Evolutionary conservation across 2,329 filamentous ascomycete species (phyloP).

Genomic region (Pestalotiopsis sp.): DNA sequence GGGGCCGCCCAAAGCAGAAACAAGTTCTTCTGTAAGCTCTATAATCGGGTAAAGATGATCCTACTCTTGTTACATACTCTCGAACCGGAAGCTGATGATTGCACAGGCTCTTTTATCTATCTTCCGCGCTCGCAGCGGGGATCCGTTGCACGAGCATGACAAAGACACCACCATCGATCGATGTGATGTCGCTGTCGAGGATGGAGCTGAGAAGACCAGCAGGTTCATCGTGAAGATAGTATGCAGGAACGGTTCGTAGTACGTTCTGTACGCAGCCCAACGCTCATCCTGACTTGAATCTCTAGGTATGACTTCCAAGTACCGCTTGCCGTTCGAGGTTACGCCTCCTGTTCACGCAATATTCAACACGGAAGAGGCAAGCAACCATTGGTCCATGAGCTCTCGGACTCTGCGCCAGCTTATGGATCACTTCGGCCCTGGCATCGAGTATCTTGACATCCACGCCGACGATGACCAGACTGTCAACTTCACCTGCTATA

Average conservation of each 20-base stretch:
- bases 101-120: conserved; percentile 68
- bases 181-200: conserved; percentile 75
- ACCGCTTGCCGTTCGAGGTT: conserved; percentile 75
- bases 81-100: conserved; percentile 2
- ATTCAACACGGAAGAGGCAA: conserved; percentile 68
- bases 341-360: conserved; percentile 75
- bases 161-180: conserved; percentile 72
- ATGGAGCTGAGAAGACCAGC: conserved; percentile 71
- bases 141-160: conserved; percentile 59
- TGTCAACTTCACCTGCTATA: conserved; percentile 79
- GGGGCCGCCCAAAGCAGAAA: conserved; percentile 53
- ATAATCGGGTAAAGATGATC: conserved; percentile 59
- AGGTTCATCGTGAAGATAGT: conserved; percentile 74
- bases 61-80: not conserved
- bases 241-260: conserved; percentile 66
- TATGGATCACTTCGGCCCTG: conserved; percentile 79
- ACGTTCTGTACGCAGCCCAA: not conserved
- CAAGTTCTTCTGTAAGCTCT: conserved; percentile 75
- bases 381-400: conserved; percentile 73
- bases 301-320: conserved; percentile 73
- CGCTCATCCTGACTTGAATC: not conserved
- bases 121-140: conserved; percentile 69
- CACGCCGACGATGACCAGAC: conserved; percentile 72
- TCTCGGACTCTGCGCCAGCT: conserved; percentile 72
- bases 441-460: conserved; percentile 80